A percentile compares a stretch with the other conserved stretches of the same genome.
phyloP scores from a whole-genome alignment of 768 basidiomycete species.

The Naematelia encephala region DNA sequence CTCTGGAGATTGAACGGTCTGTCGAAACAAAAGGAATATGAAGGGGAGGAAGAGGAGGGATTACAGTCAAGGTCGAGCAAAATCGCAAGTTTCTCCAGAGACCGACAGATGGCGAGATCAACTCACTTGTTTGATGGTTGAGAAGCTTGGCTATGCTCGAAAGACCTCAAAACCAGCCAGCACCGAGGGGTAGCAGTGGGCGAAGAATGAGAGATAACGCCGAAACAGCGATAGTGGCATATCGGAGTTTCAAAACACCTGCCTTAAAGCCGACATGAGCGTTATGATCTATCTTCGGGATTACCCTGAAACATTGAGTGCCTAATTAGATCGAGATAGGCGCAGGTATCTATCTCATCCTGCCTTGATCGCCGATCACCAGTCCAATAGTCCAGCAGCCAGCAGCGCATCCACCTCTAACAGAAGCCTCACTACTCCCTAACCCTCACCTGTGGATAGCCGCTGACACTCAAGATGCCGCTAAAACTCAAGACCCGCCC shows the following conservation, averaged over 20 bases:
- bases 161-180: background rate
- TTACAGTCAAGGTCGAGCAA: too few relatives aligned
- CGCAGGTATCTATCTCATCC: too few relatives aligned
- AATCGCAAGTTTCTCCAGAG: background rate
- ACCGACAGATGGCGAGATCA: background rate
- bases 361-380: too few relatives aligned
- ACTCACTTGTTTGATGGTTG: background rate
- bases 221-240: background rate
- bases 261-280: too few relatives aligned
- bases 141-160: background rate
- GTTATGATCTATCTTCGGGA: too few relatives aligned
- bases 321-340: too few relatives aligned
- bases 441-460: background rate
- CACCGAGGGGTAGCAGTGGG: background rate
- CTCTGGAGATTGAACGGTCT: background rate
- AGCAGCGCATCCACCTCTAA: too few relatives aligned
- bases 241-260: background rate
- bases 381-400: too few relatives aligned
- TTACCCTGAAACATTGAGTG: too few relatives aligned
- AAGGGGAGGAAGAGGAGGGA: too few relatives aligned
- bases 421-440: background rate
- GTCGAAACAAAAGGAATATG: background rate
- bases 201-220: background rate
- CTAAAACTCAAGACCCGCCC: slow-evolving; percentile 26
- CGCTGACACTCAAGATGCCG: slow-evolving; percentile 17